Conservation (phyloP, 306 rosid species). For the Cicer cuneatum region DNA sequence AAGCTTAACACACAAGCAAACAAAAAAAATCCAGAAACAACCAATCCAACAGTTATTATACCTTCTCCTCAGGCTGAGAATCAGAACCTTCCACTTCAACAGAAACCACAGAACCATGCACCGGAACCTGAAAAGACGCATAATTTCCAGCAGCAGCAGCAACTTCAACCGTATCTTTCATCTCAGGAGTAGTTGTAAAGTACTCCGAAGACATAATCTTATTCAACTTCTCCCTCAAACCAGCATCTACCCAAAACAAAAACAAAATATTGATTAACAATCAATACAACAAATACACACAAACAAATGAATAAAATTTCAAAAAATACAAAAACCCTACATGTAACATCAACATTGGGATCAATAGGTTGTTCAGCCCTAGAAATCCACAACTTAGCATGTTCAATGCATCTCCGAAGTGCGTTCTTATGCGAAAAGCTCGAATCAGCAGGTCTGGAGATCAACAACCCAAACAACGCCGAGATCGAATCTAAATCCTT, state of each 20-base stretch:
- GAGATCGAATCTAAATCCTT: constrained; percentile 85
- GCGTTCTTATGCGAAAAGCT: constrained; percentile 88
- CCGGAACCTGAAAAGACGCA: constrained; percentile 73
- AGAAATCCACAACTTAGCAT: constrained; percentile 85
- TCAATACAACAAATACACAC: neutral
- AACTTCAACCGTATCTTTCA: constrained; percentile 86
- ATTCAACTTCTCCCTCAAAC: constrained; percentile 79
- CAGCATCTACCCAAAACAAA: constrained; percentile 60
- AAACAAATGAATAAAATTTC: neutral
- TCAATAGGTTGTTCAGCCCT: constrained; percentile 73
- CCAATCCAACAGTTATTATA: constrained; percentile 37
- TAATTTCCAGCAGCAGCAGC: constrained; percentile 84
- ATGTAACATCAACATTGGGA: constrained; percentile 66
- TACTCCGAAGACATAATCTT: constrained; percentile 93
- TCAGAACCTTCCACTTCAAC: constrained; percentile 61
- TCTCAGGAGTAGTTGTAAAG: constrained; percentile 84
- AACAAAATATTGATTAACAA: neutral
- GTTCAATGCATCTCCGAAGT: constrained; percentile 76
- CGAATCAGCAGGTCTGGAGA: constrained; percentile 81
- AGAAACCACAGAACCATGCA: constrained; percentile 48
- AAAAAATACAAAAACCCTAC: constrained; percentile 49
- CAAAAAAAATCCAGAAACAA: neutral
- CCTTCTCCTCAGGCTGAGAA: constrained; percentile 70
- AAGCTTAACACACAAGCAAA: constrained; percentile 23
- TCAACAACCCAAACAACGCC: constrained; percentile 62